phyloP scores from a whole-genome alignment of 1,284 basidiomycete genomes.

The Rhizoctonia solani region DNA sequence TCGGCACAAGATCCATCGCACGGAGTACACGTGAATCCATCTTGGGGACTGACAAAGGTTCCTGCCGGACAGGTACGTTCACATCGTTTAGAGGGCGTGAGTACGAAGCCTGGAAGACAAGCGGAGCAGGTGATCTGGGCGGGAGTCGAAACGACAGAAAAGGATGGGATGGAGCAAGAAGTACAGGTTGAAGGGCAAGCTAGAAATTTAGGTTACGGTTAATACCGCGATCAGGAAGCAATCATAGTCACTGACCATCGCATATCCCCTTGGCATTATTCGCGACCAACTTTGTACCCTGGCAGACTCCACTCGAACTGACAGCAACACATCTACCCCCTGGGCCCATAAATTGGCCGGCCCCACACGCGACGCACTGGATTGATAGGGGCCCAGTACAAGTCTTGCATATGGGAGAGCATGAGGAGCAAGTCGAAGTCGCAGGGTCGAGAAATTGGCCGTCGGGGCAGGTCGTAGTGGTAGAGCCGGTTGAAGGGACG shows the following conservation, averaged over 20 bases:
- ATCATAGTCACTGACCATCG: constrained; percentile 69
- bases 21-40: constrained; percentile 63
- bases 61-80: constrained; percentile 68
- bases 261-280: constrained; percentile 79
- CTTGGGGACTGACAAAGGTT: constrained; percentile 66
- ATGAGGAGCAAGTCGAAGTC: constrained; percentile 55
- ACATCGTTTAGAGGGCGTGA: constrained; percentile 65
- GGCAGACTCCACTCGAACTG: constrained; percentile 69
- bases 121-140: constrained; percentile 70
- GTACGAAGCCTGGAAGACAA: constrained; percentile 73
- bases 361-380: constrained; percentile 68
- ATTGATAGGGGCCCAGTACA: constrained; percentile 70
- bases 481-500: constrained; percentile 54
- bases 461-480: constrained; percentile 63
- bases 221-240: constrained; percentile 1
- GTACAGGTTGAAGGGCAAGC: constrained; percentile 80
- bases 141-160: constrained; percentile 66
- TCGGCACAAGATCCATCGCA: constrained; percentile 48
- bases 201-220: constrained; percentile 43
- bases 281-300: constrained; percentile 68
- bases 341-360: constrained; percentile 57
- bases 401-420: constrained; percentile 67
- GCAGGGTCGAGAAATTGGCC: constrained; percentile 62
- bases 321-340: constrained; percentile 56
- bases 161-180: constrained; percentile 70